phyloP scores from a whole-genome alignment of 2,329 filamentous ascomycete genomes.

The Knufia fluminis region DNA sequence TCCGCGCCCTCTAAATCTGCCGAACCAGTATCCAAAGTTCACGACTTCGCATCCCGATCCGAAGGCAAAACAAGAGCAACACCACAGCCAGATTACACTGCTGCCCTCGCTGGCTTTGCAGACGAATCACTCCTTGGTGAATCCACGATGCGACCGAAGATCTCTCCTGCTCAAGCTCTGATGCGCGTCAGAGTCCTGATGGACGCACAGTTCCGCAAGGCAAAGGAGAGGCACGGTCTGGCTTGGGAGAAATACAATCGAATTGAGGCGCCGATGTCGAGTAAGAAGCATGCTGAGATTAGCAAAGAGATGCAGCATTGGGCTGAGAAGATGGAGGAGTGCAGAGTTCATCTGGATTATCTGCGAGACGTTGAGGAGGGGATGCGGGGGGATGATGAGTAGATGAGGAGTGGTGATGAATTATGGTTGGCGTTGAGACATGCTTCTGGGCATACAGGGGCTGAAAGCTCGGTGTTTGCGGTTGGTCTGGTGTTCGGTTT shows the following conservation, averaged over 20 bases:
- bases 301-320: slow-evolving; percentile 21
- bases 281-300: slow-evolving; percentile 21
- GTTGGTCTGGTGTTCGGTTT: no score
- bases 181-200: slow-evolving; percentile 75
- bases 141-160: slow-evolving; percentile 52
- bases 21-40: slow-evolving; percentile 15
- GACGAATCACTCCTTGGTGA: slow-evolving; percentile 37
- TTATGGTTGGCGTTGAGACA: not conserved
- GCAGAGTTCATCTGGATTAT: slow-evolving; percentile 22
- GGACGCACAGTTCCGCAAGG: slow-evolving; percentile 67
- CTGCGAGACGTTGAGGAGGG: slow-evolving; percentile 23
- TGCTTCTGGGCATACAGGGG: no score
- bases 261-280: slow-evolving; percentile 20
- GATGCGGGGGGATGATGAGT: slow-evolving; percentile 11
- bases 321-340: slow-evolving; percentile 24
- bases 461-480: no score
- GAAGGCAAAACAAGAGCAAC: slow-evolving; percentile 29
- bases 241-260: slow-evolving; percentile 22
- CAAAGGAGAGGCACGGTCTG: slow-evolving; percentile 59
- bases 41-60: slow-evolving; percentile 33
- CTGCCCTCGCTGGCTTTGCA: slow-evolving; percentile 19
- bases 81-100: slow-evolving; percentile 27
- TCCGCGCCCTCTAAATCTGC: slow-evolving; percentile 25
- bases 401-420: not conserved
- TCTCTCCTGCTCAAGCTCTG: slow-evolving; percentile 62